Conservation (phyloP, 2,329 filamentous ascomycete species). For the Arthroderma uncinatum region DNA sequence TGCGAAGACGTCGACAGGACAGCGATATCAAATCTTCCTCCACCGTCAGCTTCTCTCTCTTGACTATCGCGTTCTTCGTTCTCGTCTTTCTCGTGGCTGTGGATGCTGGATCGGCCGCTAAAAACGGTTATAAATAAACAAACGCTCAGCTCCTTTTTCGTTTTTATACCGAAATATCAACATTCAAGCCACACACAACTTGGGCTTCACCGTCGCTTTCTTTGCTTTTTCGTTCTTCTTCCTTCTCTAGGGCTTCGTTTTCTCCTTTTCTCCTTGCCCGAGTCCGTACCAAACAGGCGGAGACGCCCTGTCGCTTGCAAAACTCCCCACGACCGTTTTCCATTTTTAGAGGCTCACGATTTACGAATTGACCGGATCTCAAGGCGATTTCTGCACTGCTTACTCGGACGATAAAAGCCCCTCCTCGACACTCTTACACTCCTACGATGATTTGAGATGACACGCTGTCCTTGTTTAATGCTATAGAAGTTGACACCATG, state of each 20-base stretch:
- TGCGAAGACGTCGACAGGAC: background rate
- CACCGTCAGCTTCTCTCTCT: background rate
- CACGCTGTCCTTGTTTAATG: background rate
- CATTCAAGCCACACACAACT: background rate
- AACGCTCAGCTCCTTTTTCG: background rate
- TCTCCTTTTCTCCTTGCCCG: background rate
- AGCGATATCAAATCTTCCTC: no score
- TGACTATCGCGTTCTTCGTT: background rate
- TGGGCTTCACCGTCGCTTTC: background rate
- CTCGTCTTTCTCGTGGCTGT: background rate
- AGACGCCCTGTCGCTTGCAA: background rate
- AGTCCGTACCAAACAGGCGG: background rate
- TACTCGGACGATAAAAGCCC: no score
- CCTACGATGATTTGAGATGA: background rate
- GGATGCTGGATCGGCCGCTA: background rate
- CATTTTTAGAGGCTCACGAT: background rate
- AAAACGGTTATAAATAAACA: background rate
- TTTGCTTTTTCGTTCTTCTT: constrained; percentile 1
- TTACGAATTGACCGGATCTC: background rate
- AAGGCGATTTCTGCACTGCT: no score
- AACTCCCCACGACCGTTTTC: background rate
- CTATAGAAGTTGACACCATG: background rate
- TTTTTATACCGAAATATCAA: background rate
- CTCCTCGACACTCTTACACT: no score
- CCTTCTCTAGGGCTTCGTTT: background rate